Evolutionary conservation across 345 rosid genomes (phyloP).

Genomic region (Linum trigynum): DNA sequence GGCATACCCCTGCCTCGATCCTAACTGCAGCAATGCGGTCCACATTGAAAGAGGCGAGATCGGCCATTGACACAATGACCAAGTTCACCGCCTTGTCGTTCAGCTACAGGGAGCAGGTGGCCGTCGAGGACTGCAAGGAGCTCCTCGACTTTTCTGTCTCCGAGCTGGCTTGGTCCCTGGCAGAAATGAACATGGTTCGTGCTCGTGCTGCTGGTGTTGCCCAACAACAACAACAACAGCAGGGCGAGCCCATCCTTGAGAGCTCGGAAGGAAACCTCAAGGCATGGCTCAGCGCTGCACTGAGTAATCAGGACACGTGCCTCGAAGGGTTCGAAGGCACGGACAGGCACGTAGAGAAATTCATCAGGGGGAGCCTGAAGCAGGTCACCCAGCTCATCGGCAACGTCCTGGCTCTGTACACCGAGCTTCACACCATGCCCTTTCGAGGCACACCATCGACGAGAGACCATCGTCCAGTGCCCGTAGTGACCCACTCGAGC

Average conservation of each 20-base stretch:
- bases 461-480: constrained; percentile 9
- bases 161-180: constrained; percentile 84
- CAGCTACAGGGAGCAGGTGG: constrained; percentile 67
- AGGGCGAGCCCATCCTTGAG: background rate
- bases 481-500: constrained; percentile 7
- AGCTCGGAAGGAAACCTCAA: constrained; percentile 43
- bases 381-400: constrained; percentile 57
- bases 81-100: constrained; percentile 49
- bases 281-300: constrained; percentile 32
- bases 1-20: constrained; percentile 33
- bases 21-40: constrained; percentile 46
- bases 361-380: constrained; percentile 38
- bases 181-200: constrained; percentile 63
- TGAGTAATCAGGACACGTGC: constrained; percentile 28
- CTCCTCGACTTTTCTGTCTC: constrained; percentile 85
- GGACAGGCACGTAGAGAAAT: constrained; percentile 41
- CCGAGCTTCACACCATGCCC: constrained; percentile 53
- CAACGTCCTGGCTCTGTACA: constrained; percentile 20
- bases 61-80: constrained; percentile 41
- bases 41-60: constrained; percentile 59
- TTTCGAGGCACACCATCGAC: constrained; percentile 19
- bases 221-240: no score
- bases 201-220: constrained; percentile 29
- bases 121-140: constrained; percentile 84
- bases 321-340: constrained; percentile 58